phyloP scores from a whole-genome alignment of 495 filamentous ascomycete genomes.

The Tuber aestivum region DNA sequence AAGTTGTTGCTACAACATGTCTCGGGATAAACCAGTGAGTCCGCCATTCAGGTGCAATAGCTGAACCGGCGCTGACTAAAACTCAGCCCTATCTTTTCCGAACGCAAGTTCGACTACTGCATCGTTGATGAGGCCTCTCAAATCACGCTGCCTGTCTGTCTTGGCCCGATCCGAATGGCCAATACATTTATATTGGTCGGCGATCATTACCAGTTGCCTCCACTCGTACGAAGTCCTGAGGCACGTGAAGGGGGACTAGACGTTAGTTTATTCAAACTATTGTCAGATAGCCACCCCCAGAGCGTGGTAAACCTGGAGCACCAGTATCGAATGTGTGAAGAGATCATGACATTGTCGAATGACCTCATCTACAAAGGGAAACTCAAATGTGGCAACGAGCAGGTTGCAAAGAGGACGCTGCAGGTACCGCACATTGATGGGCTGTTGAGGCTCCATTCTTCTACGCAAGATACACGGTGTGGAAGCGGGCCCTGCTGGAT shows the following conservation, averaged over 20 bases:
- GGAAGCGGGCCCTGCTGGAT: slow-evolving; percentile 63
- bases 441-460: slow-evolving; percentile 43
- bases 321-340: slow-evolving; percentile 96
- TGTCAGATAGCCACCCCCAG: slow-evolving; percentile 78
- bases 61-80: slow-evolving; percentile 8
- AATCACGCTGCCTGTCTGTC: slow-evolving; percentile 87
- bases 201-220: slow-evolving; percentile 92
- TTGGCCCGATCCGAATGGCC: slow-evolving; percentile 89
- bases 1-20: slow-evolving; percentile 90
- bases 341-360: slow-evolving; percentile 91
- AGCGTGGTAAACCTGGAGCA: slow-evolving; percentile 87
- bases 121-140: slow-evolving; percentile 98
- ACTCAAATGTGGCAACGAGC: slow-evolving; percentile 77
- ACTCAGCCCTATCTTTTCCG: slow-evolving; percentile 62
- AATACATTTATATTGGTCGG: slow-evolving; percentile 91
- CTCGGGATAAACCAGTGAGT: slow-evolving; percentile 71
- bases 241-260: slow-evolving; percentile 83
- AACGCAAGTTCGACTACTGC: slow-evolving; percentile 92
- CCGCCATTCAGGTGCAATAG: background rate
- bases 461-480: slow-evolving; percentile 13
- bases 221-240: slow-evolving; percentile 84
- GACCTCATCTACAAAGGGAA: slow-evolving; percentile 83
- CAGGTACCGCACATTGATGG: slow-evolving; percentile 56
- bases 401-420: slow-evolving; percentile 62
- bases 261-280: slow-evolving; percentile 83